Evolutionary conservation across 495 filamentous ascomycete genomes (phyloP).

Genomic region (Pyrenopolyporus hunteri): DNA sequence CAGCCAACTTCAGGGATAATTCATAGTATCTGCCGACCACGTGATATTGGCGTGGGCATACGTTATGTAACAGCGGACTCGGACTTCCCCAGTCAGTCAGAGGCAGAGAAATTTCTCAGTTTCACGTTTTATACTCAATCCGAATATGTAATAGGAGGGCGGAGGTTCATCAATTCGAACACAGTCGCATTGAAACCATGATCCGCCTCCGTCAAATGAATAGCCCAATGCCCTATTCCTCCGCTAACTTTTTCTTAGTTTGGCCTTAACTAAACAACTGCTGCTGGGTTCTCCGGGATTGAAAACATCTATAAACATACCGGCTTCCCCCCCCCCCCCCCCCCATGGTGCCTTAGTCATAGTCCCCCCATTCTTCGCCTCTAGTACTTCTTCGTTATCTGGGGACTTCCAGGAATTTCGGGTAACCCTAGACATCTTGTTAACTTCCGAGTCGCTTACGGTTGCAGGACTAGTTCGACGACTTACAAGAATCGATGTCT

Average conservation of each 20-base stretch:
- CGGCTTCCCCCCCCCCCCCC: too few relatives aligned
- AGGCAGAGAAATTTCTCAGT: background rate
- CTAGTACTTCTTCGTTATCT: slow-evolving; percentile 25
- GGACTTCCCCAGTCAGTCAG: background rate
- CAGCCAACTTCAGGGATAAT: too few relatives aligned
- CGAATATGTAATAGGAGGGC: background rate
- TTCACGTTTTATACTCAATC: too few relatives aligned
- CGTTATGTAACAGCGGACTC: too few relatives aligned
- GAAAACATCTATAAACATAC: too few relatives aligned
- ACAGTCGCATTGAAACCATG: background rate
- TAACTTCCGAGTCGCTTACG: background rate
- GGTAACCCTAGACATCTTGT: slow-evolving; percentile 13
- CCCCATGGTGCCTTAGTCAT: too few relatives aligned
- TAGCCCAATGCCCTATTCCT: background rate
- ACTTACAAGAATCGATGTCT: slow-evolving; percentile 45
- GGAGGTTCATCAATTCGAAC: background rate
- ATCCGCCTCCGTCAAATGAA: background rate
- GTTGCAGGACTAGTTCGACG: background rate
- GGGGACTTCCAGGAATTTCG: slow-evolving; percentile 26
- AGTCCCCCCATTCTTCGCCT: background rate
- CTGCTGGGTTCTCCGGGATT: too few relatives aligned
- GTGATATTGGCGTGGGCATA: too few relatives aligned
- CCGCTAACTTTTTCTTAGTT: too few relatives aligned
- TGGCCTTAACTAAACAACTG: too few relatives aligned
- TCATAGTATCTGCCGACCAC: too few relatives aligned